Conservation (phyloP, 2,329 filamentous ascomycete genomes). For the Thelonectria discophora region DNA sequence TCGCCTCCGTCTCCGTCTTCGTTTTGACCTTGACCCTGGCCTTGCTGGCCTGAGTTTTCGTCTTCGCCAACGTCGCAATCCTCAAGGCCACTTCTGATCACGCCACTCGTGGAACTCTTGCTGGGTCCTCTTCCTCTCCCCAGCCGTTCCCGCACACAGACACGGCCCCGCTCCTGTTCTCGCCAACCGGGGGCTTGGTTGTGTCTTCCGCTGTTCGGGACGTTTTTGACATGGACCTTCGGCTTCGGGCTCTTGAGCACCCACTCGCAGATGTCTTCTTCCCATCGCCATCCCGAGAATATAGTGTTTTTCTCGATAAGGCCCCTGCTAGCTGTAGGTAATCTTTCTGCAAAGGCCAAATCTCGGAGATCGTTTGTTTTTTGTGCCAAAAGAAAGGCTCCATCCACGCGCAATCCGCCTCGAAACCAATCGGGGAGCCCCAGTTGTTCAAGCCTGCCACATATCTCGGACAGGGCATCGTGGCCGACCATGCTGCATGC, state of each 20-base stretch:
- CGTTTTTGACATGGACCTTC: constrained; percentile 17
- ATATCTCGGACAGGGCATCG: constrained; percentile 52
- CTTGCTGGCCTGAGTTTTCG: neutral
- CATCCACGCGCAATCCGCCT: constrained; percentile 53
- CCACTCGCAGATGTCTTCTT: constrained; percentile 54
- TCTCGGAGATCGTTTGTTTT: constrained; percentile 62
- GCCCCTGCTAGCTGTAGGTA: constrained; percentile 37
- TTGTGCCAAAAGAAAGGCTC: constrained; percentile 61
- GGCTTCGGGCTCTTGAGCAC: constrained; percentile 38
- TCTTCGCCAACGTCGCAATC: constrained; percentile 26
- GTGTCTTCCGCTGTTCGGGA: constrained; percentile 15
- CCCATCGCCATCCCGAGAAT: constrained; percentile 52
- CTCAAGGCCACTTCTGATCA: constrained; percentile 12
- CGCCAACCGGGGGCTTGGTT: constrained; percentile 20
- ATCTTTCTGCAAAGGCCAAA: constrained; percentile 61
- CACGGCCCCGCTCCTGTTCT: constrained; percentile 7
- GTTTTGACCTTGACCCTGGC: constrained; percentile 25
- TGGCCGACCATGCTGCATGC: constrained; percentile 50
- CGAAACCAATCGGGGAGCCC: constrained; percentile 46
- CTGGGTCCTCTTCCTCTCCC: neutral
- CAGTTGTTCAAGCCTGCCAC: constrained; percentile 50
- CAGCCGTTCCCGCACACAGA: neutral
- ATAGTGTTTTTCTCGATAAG: constrained; percentile 31
- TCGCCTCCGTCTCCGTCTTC: constrained; percentile 18
- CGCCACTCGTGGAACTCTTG: constrained; percentile 1